Base-by-base conservation (phyloP, 768 basidiomycete species). In the Rhizopogon vulgaris region DNA sequence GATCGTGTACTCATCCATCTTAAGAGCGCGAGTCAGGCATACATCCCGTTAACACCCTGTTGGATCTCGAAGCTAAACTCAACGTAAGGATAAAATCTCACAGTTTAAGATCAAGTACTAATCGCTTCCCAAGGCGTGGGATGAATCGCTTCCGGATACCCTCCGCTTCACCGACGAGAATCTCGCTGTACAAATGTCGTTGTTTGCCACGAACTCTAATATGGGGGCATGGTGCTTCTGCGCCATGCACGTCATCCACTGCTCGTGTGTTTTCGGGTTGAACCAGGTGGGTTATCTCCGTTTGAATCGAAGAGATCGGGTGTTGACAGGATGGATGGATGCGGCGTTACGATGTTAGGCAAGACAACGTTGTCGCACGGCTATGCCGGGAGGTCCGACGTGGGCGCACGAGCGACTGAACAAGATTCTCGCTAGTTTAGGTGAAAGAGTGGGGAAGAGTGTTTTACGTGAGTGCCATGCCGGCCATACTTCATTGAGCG, bases 161-260 rank as follows among this genome's bases (percentile, higher is more conserved):
- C 78, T 92, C 41, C 78, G 76, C 7, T 90, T 87, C 61, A 83
- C 78, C 22, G 81, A 85, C 41, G 78, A 85, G 59, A 89, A 77
- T 62, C 66, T 90, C 17, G 72, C 75, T 56, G 78, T 83, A 17
- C 87, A 91, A 58, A 71, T 82, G 56, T 78, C 81, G 15, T 87
- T 88, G 80, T 85, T 90, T 58, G 87, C 88, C 61, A 90, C 88
- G 18, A 80, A 79, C 58, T 84, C 85, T 14, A 89, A 87, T 58
- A 78, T 78, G 27, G 85, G 88, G 41, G 85, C 87, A 9, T 91
- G 89, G 90, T 87, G 84, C 59, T 92, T 80, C 69, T 86, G 80
- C 57, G 75, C 75, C 62, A 85, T 89, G 74, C 88, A 92, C 64
- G 73, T 81, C 41, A 71, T 85, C 55, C 79, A 90, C 58, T 85